Base-by-base conservation (phyloP, 768 basidiomycete genomes). In the Saitozyma sp. region DNA sequence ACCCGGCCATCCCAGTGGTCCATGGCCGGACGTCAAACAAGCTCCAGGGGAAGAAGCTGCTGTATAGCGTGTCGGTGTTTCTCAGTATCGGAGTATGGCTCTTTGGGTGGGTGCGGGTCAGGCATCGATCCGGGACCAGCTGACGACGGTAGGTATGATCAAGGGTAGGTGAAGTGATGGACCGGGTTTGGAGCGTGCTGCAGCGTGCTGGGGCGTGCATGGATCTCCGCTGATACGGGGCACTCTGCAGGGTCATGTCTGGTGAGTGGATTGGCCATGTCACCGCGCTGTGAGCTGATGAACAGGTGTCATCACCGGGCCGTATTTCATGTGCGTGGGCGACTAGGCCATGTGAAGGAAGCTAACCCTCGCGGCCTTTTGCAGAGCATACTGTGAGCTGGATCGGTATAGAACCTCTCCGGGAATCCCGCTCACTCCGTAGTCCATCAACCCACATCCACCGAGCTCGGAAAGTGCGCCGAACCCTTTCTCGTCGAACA, bases 231-330 rank as follows among this genome's bases (percentile, higher is more conserved):
- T 29, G 29, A 29, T 5, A 5, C 29, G 29, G 29, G 37, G 63
- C 52, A 41, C 8, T 50, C 50, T 42, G 9, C 50, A 75, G 77
- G 43, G 80, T 82, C 54, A 77, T 65, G 68, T 68, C 78, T 6
- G 76, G 77, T 74, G 55, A 54, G 73, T 62, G 14, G 1, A 39
- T 29, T 16, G 53, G 19, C 48, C 88, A 89, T 46, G 13, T 42
- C 20, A 11, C 46, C 10, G 51, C 20, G 20, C 29, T 29, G 29
- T 5, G 29, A 29, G 29, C 29, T 29, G 29, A 9, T 49, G 20
- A 38, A 37, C 88, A 66, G 92, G 92, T 38, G 87, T 96, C 67
- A 94, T 97, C 79, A 96, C 80, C 14, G 80, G 79, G 17, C 72
- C 76, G 40, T 78, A 74, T 50, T 75, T 76, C 72, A 80, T 76